A percentile compares a stretch with the other conserved stretches of the same genome.
Conservation (phyloP, 331 rosid genomes). For the Malus hybrid region DNA sequence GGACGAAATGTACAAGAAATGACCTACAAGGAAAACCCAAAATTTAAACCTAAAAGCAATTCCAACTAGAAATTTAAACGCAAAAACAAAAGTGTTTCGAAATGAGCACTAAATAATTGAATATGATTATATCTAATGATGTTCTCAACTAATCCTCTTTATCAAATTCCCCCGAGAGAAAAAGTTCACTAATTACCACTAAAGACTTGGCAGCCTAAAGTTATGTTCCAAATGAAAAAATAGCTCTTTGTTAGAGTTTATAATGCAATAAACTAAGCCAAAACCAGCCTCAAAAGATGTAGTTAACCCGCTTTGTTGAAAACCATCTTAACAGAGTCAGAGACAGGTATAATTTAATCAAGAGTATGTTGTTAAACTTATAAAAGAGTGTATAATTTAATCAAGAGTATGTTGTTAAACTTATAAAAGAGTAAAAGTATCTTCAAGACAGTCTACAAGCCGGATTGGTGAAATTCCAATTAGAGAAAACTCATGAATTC, state of each 20-base stretch:
- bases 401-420: not conserved
- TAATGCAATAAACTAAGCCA: not conserved
- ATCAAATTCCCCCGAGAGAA: not conserved
- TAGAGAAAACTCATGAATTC: not conserved
- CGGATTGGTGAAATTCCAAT: not conserved
- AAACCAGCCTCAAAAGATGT: not conserved
- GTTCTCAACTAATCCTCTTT: not conserved
- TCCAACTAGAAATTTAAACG: not conserved
- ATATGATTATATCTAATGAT: not conserved
- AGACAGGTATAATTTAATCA: not conserved
- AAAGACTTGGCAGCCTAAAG: not conserved
- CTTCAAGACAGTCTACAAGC: not conserved
- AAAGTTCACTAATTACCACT: not conserved
- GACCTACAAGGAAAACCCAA: not conserved
- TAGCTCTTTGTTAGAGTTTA: not conserved
- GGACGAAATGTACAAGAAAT: not conserved
- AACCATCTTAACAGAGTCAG: not conserved
- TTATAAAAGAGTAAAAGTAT: not conserved
- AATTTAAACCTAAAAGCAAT: not conserved
- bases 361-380: not conserved
- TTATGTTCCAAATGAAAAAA: not conserved
- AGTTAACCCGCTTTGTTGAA: not conserved
- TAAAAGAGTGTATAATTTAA: too few species aligned
- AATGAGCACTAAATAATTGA: not conserved
- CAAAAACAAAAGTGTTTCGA: not conserved